Evolutionary conservation across 352 stramenopile species (phyloP).

Genomic region (Globisporangium paroecandrum): DNA sequence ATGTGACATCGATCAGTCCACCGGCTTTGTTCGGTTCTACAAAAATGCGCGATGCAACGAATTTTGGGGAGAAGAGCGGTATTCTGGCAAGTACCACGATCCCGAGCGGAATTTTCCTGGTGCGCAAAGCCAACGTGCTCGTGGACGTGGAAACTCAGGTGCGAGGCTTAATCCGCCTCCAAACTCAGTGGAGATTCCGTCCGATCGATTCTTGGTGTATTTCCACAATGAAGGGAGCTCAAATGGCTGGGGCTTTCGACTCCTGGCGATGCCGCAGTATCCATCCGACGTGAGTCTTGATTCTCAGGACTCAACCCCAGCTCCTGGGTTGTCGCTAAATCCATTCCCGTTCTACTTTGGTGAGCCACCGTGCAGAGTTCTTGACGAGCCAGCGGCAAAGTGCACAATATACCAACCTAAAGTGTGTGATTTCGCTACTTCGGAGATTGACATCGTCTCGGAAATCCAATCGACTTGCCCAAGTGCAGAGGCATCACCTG

Average conservation of each 20-base stretch:
- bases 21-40: slow-evolving; percentile 69
- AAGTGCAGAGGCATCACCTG: slow-evolving; percentile 20
- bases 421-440: slow-evolving; percentile 39
- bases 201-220: slow-evolving; percentile 71
- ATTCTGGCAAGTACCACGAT: slow-evolving; percentile 71
- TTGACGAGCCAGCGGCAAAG: slow-evolving; percentile 46
- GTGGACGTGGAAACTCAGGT: slow-evolving; percentile 26
- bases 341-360: slow-evolving; percentile 72
- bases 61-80: slow-evolving; percentile 66
- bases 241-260: slow-evolving; percentile 65
- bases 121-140: slow-evolving; percentile 50
- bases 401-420: slow-evolving; percentile 63
- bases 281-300: background rate
- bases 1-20: slow-evolving; percentile 57
- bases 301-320: background rate
- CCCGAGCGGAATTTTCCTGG: slow-evolving; percentile 73
- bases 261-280: slow-evolving; percentile 55
- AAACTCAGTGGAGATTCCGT: slow-evolving; percentile 55
- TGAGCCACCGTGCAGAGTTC: slow-evolving; percentile 45
- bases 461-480: slow-evolving; percentile 55
- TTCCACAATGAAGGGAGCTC: slow-evolving; percentile 57
- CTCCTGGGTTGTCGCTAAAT: slow-evolving; percentile 27
- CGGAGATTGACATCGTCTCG: slow-evolving; percentile 45
- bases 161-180: slow-evolving; percentile 4
- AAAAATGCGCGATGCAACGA: slow-evolving; percentile 65